Base-by-base conservation (phyloP, 2,329 filamentous ascomycete genomes). In the Fusarium tjaetaba region DNA sequence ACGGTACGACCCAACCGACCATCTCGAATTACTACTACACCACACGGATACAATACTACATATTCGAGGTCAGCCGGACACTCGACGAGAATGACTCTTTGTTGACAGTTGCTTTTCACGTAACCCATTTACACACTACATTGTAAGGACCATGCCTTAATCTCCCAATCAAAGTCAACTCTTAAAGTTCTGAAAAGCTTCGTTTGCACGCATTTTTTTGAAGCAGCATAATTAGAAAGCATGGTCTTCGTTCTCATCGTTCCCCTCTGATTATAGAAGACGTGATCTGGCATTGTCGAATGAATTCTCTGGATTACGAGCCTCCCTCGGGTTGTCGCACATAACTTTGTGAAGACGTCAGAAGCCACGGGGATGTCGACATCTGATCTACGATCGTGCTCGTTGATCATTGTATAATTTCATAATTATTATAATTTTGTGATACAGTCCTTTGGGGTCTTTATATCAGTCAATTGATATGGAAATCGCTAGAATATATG, bases 341-440 rank as follows among this genome's bases (percentile, higher is more conserved):
- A 48, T 51, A 63, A 53, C 57, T 41, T 41, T 32, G 42, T 34
- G 41, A 71, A 78, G 46, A 53, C 76, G 76, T 77, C 76, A 78
- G 64, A 71, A 68, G 72, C 76, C 76, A 77, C 67, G 42, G 55
- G 52, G 61, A 78, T 78, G 76, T 78, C 76, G 76, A 77, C 75
- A 78, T 78, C 20, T 28, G 62, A 71, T 67, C 43, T 65, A 55
- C 41, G 43, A 60, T 66, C 45, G 48, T 61, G 32, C 49, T 61
- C 39, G 52, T 66, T 70, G 60, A 76, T 49, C 60, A 18, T 28
- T 10, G 20, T 7, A n/a, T 18, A 30, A 55, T 1, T n/a, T 39
- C 34, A 28, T 41, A 10, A 30, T n/a, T n/a, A 28, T 55, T 30
- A 8, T 4, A 2, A 55, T 39, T 41, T 8, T 39, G 51, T 55